These are phyloP conservation scores for Triadica sebifera DNA, from an alignment of 345 rosid species.

Conservation along the genomic window DNA sequence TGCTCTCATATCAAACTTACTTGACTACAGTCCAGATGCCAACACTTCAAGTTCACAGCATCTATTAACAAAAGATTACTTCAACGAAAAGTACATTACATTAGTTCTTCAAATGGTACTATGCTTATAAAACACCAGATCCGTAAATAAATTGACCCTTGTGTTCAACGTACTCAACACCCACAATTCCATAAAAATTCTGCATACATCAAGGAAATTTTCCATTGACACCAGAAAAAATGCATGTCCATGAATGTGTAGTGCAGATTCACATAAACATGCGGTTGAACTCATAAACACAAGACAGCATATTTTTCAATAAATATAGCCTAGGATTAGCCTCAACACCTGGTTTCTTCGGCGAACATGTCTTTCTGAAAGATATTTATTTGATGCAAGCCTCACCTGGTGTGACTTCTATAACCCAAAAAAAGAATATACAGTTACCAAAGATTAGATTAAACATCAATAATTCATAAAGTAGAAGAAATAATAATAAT, in stretches of 20 bases:
- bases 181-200: not conserved
- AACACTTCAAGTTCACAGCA: not conserved
- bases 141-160: not conserved
- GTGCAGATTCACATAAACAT: not conserved
- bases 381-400: slow-evolving; percentile 10
- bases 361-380: not conserved
- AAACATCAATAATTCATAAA: not conserved
- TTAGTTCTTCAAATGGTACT: not conserved
- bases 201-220: not conserved
- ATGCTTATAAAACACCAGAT: not conserved
- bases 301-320: not conserved
- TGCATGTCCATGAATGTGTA: not conserved
- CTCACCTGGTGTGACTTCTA: slow-evolving; percentile 13
- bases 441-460: not conserved
- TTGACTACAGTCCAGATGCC: not conserved
- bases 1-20: slow-evolving; percentile 7
- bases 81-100: not conserved
- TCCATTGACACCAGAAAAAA: not conserved
- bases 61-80: not conserved
- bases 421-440: not conserved
- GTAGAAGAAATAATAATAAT: not conserved
- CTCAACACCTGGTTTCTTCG: slow-evolving; percentile 18
- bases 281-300: not conserved
- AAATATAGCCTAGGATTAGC: not conserved
- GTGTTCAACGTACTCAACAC: not conserved